Evolutionary conservation across 2,329 filamentous ascomycete species (phyloP).

Genomic region (Fusarium nurragi): DNA sequence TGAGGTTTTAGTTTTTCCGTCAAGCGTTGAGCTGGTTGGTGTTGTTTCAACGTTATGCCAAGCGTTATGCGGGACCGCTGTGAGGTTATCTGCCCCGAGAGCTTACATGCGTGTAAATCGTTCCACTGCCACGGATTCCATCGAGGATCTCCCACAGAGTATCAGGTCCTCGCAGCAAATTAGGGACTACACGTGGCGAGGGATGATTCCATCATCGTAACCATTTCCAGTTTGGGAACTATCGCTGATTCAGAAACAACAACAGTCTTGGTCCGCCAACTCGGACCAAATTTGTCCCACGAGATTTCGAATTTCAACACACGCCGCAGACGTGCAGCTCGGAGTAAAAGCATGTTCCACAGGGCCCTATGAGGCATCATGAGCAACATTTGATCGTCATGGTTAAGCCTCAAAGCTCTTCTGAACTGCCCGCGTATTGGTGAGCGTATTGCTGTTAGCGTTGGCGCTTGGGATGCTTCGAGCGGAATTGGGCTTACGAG

Average conservation of each 20-base stretch:
- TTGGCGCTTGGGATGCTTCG: slow-evolving; percentile 31
- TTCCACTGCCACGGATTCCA: background rate
- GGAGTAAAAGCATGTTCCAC: background rate
- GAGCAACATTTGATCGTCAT: slow-evolving; percentile 12
- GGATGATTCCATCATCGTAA: slow-evolving; percentile 6
- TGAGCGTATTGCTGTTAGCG: slow-evolving; percentile 23
- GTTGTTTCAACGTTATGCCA: slow-evolving; percentile 9
- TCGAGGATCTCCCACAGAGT: background rate
- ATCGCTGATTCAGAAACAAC: background rate
- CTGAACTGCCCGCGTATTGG: slow-evolving; percentile 24
- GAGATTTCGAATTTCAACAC: slow-evolving; percentile 6
- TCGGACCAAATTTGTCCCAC: slow-evolving; percentile 20
- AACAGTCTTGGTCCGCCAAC: slow-evolving; percentile 14
- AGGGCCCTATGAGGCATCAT: background rate
- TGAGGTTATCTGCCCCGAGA: slow-evolving; percentile 6
- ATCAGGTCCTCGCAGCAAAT: background rate
- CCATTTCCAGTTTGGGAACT: background rate
- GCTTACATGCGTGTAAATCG: slow-evolving; percentile 11
- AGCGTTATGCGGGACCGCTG: slow-evolving; percentile 28
- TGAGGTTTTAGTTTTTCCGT: background rate
- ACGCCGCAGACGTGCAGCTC: slow-evolving; percentile 10
- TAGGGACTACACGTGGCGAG: slow-evolving; percentile 6
- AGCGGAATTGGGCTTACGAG: slow-evolving; percentile 41
- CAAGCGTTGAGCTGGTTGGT: background rate
- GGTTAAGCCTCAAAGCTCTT: slow-evolving; percentile 10